phyloP scores from a whole-genome alignment of 345 rosid genomes.

The Aquilaria sinensis region DNA sequence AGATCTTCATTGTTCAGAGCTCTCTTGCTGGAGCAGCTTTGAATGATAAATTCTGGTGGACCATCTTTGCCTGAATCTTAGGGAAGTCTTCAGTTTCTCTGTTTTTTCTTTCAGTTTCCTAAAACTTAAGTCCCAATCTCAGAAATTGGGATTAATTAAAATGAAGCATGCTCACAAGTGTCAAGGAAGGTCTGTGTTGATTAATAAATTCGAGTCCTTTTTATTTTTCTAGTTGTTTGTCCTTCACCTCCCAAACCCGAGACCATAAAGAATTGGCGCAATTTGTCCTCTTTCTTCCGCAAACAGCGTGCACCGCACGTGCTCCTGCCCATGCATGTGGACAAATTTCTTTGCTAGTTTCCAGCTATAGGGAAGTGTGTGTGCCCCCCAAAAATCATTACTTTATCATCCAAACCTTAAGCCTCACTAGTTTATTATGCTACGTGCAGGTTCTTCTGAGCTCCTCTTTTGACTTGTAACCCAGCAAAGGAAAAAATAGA shows the following conservation, averaged over 20 bases:
- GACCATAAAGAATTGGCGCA: slow-evolving; percentile 4
- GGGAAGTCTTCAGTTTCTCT: not conserved
- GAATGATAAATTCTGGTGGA: not conserved
- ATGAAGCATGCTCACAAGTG: slow-evolving; percentile 4
- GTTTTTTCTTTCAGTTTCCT: not conserved
- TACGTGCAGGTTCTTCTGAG: no score
- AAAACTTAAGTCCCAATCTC: slow-evolving; percentile 9
- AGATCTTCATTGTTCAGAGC: no score
- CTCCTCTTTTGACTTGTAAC: no score
- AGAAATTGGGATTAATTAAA: slow-evolving; percentile 5
- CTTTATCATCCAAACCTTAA: no score
- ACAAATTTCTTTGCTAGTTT: slow-evolving; percentile 6
- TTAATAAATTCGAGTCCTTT: not conserved
- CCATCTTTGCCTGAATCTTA: not conserved
- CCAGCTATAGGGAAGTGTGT: slow-evolving; percentile 3
- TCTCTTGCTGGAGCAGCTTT: no score
- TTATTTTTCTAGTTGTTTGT: not conserved
- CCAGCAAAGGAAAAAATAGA: no score
- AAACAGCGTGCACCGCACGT: slow-evolving; percentile 24
- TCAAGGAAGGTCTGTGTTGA: not conserved
- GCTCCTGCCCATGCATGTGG: slow-evolving; percentile 16
- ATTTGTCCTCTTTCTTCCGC: slow-evolving; percentile 14
- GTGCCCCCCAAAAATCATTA: not conserved
- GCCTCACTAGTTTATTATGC: no score
- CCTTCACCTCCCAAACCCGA: not conserved